Conservation (phyloP, 2,329 filamentous ascomycete genomes). For the Didymella segeticola region DNA sequence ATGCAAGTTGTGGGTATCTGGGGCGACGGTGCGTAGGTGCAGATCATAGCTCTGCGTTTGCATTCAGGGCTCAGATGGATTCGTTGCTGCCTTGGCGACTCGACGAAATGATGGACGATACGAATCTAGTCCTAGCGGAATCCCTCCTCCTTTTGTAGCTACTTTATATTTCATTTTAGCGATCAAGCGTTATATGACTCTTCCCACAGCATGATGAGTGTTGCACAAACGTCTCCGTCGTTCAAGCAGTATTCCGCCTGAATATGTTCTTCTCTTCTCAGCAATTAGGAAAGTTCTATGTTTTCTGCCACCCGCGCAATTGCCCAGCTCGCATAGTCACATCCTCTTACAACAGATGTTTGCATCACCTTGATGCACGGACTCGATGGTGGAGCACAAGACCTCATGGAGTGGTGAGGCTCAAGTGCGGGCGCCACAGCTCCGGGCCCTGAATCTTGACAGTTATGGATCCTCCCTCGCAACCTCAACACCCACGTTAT, state of each 20-base stretch:
- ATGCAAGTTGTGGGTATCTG: slow-evolving; percentile 58
- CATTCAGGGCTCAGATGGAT: background rate
- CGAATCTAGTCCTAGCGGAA: background rate
- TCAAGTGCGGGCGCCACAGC: slow-evolving; percentile 15
- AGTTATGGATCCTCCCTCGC: slow-evolving; percentile 12
- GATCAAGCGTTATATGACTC: background rate
- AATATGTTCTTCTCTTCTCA: background rate
- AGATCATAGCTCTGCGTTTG: background rate
- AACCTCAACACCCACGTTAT: slow-evolving; percentile 7
- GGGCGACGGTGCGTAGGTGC: slow-evolving; percentile 52
- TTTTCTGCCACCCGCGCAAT: background rate
- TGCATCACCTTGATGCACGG: background rate
- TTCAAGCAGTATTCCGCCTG: background rate
- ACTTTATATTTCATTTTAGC: slow-evolving; percentile 3
- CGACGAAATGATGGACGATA: background rate
- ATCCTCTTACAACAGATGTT: background rate
- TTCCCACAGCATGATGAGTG: background rate
- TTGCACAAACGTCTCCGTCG: background rate
- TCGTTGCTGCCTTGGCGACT: background rate
- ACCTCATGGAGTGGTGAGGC: slow-evolving; percentile 10
- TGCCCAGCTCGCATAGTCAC: background rate
- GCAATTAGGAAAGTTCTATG: background rate
- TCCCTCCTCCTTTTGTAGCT: slow-evolving; percentile 3
- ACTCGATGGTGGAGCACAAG: background rate
- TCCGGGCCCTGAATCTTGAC: slow-evolving; percentile 13